Evolutionary conservation across 352 stramenopile genomes (phyloP), one percentile per base, ranked within the genome.

Genomic region (Pythium aphanidermatum): DNA sequence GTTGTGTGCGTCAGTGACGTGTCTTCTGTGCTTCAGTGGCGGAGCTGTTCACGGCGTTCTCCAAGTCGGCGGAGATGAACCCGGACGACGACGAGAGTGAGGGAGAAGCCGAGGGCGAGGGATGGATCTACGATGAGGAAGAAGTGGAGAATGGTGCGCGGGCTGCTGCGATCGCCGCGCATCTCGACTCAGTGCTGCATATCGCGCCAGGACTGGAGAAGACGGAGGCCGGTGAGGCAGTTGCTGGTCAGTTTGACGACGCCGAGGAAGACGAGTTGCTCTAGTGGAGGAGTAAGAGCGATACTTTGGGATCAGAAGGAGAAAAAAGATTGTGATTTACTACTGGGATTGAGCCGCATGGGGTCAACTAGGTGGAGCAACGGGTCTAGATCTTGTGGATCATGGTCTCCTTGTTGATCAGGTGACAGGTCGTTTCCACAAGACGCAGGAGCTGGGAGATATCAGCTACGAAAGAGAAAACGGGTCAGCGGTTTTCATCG

Each of bases 371-470:
- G 33, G n/a, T 23, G 30, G 3, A 37, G 3, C 1, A 23, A 14
- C 10, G 7, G 13, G 14, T 29, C 70, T 75, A 92, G 45, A 95
- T 74, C 68, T 94, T 95, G 74, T 96, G 75, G 46, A 98, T 84
- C 95, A 99, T 99, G 58, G 96, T 98, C 65, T 99, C 96, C 81
- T 99, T 99, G 73, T 98, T 96, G 73, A 99, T 98, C 52, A 99
- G 74, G 78, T 99, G 96, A 54, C 84, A 98, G 41, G 96, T 99
- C 21, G 89, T 96, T 69, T 99, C 96, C 27, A 99, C 92, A 28
- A 99, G 70, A 43, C 84, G 70, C 49, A 99, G 81, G 36, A 99
- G 65, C 62, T 97, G 83, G 19, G 91, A 95, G 55, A 99, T 97
- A 72, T 99, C 95, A 36, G 63, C 69, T 86, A 47, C 41, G 43